These are phyloP conservation scores for Pulveroboletus sp. DNA, from an alignment of 768 basidiomycete genomes.

Conservation along the genomic window DNA sequence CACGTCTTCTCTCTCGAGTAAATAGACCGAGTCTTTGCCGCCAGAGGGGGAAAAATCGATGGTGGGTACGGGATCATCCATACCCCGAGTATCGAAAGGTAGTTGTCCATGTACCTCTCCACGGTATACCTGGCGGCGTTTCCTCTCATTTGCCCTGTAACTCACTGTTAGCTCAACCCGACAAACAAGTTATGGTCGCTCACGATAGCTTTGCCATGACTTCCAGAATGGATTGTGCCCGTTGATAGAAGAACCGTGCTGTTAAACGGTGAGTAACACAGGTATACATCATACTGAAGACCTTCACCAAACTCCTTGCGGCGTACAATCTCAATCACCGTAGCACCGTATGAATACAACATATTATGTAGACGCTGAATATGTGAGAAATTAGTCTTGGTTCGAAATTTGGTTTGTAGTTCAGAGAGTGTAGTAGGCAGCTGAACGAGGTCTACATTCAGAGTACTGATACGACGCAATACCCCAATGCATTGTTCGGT, in stretches of 20 bases:
- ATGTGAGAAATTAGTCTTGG: conserved; percentile 84
- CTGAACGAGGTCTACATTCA: conserved; percentile 79
- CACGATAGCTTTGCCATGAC: conserved; percentile 86
- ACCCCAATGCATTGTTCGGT: conserved; percentile 62
- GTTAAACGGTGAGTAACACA: conserved; percentile 6
- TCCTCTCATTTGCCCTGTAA: conserved; percentile 67
- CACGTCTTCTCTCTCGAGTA: conserved; percentile 65
- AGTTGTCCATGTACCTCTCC: conserved; percentile 81
- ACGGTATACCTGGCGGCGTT: conserved; percentile 80
- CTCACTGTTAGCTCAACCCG: conserved; percentile 2
- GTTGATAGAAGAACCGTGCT: conserved; percentile 79
- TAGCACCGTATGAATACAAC: conserved; percentile 89
- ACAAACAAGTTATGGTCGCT: conserved; percentile 27
- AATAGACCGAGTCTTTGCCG: conserved; percentile 57
- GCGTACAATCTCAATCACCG: conserved; percentile 85
- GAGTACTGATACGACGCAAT: conserved; percentile 69
- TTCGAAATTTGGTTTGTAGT: conserved; percentile 70
- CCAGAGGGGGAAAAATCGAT: conserved; percentile 78
- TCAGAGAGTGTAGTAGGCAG: conserved; percentile 60
- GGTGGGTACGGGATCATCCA: conserved; percentile 75
- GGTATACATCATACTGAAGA: background rate
- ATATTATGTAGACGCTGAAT: conserved; percentile 85
- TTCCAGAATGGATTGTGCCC: conserved; percentile 77
- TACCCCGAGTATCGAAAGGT: conserved; percentile 78
- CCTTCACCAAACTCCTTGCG: conserved; percentile 82